Conservation (phyloP, 2,329 filamentous ascomycete species). For the Pestalotiopsis sp. region DNA sequence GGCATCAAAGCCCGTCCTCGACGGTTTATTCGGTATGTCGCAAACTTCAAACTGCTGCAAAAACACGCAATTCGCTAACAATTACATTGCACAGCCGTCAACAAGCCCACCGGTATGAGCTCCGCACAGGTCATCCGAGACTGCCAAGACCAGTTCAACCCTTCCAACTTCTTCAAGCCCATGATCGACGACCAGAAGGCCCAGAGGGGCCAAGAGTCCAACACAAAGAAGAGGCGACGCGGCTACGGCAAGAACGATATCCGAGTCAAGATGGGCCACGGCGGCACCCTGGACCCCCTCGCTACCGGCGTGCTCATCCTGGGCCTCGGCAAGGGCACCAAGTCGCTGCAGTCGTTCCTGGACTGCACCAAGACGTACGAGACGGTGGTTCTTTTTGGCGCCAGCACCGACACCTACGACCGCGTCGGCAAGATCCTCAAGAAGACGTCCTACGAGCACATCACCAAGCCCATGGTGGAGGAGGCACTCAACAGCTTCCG, state of each 20-base stretch:
- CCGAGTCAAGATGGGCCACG: conserved; percentile 92
- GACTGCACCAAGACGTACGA: conserved; percentile 94
- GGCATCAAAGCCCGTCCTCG: conserved; percentile 49
- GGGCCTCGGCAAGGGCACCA: conserved; percentile 86
- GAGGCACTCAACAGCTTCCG: conserved; percentile 74
- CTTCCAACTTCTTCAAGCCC: conserved; percentile 77
- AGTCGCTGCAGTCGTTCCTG: conserved; percentile 77
- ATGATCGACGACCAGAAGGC: conserved; percentile 68
- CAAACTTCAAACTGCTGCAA: not conserved
- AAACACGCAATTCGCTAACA: not conserved
- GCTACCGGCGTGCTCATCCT: conserved; percentile 92
- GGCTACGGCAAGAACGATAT: conserved; percentile 58
- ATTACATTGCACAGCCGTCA: conserved; percentile 66
- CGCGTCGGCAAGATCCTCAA: conserved; percentile 80
- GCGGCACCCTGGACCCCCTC: conserved; percentile 91
- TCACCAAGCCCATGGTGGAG: conserved; percentile 80
- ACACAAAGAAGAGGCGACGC: conserved; percentile 62
- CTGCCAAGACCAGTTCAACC: conserved; percentile 82
- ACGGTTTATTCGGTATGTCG: conserved; percentile 60
- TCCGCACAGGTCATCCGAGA: conserved; percentile 91
- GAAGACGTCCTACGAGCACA: conserved; percentile 74
- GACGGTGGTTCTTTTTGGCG: conserved; percentile 85
- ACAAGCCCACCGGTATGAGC: conserved; percentile 85
- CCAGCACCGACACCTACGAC: conserved; percentile 92
- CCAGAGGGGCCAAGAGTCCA: conserved; percentile 57